These are phyloP conservation scores for Delitschia confertaspora DNA, from an alignment of 495 filamentous ascomycete genomes.

Conservation along the genomic window DNA sequence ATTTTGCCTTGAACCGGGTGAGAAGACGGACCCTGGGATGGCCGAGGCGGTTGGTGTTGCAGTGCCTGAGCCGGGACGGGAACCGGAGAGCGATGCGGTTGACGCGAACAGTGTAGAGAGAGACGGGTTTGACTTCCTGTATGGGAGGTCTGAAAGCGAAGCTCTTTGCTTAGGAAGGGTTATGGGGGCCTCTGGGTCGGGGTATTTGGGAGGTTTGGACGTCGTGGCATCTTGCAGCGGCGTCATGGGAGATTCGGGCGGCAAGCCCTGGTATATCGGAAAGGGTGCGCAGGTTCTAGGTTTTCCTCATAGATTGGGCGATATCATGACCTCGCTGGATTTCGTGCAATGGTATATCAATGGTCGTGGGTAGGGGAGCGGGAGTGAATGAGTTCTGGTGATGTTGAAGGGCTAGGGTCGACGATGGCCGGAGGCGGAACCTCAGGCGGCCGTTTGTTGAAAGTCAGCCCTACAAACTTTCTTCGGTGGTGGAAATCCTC, in stretches of 20 bases:
- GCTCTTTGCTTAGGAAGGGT: constrained; percentile 46
- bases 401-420: too few relatives aligned
- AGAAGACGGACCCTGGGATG: constrained; percentile 34
- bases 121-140: constrained; percentile 36
- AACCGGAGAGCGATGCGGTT: constrained; percentile 32
- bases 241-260: constrained; percentile 44
- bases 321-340: background rate
- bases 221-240: constrained; percentile 53
- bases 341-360: too few relatives aligned
- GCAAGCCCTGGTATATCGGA: constrained; percentile 10
- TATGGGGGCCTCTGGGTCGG: constrained; percentile 45
- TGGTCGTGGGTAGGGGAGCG: too few relatives aligned
- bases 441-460: too few relatives aligned
- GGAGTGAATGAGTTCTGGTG: too few relatives aligned
- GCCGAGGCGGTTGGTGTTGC: constrained; percentile 29
- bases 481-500: too few relatives aligned
- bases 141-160: constrained; percentile 33
- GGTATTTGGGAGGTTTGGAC: constrained; percentile 52
- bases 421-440: too few relatives aligned
- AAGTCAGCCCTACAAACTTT: too few relatives aligned
- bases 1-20: constrained; percentile 26
- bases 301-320: constrained; percentile 20
- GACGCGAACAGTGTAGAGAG: constrained; percentile 38
- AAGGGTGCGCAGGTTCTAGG: constrained; percentile 15
- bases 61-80: constrained; percentile 30